Percentiles rank a stretch among this genome's conserved stretches.
Evolutionary conservation across 129 eudicot genomes (phyloP).

Genomic region (Artemisia tridentata): DNA sequence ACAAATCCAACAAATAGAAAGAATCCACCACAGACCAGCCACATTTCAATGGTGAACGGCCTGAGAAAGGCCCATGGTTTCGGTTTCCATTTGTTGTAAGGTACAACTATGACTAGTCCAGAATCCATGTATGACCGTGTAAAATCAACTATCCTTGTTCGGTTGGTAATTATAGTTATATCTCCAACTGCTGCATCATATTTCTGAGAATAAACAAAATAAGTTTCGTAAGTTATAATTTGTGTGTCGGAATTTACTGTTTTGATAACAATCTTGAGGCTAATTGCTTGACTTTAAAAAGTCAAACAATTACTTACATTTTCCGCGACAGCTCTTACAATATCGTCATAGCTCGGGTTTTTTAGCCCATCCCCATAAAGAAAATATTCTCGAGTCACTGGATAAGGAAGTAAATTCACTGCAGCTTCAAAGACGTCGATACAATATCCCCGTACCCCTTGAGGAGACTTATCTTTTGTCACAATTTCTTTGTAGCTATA

Average conservation of each 20-base stretch:
- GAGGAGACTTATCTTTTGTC: conserved; percentile 20
- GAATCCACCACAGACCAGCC: conserved; percentile 30
- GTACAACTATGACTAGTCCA: conserved; percentile 36
- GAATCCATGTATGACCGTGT: conserved; percentile 35
- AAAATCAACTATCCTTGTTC: conserved; percentile 38
- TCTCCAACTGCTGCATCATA: conserved; percentile 44
- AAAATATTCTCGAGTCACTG: conserved; percentile 45
- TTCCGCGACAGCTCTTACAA: conserved; percentile 37
- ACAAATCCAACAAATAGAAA: conserved; percentile 35
- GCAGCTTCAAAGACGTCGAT: conserved; percentile 68
- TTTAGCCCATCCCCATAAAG: conserved; percentile 48
- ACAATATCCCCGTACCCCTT: conserved; percentile 48
- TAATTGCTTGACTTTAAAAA: not conserved
- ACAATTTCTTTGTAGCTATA: conserved; percentile 47
- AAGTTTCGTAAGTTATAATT: too few relatives aligned
- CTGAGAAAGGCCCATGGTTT: conserved; percentile 34
- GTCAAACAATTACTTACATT: conserved; percentile 39
- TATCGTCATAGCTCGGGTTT: conserved; percentile 51
- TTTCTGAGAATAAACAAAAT: conserved; percentile 6
- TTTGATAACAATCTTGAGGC: not conserved
- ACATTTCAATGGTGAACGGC: conserved; percentile 30
- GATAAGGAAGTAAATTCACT: conserved; percentile 55
- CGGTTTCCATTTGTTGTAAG: conserved; percentile 19
- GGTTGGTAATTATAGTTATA: conserved; percentile 31
- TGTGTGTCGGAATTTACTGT: too few relatives aligned